phyloP scores from a whole-genome alignment of 768 basidiomycete genomes.

The Boletus sp. region DNA sequence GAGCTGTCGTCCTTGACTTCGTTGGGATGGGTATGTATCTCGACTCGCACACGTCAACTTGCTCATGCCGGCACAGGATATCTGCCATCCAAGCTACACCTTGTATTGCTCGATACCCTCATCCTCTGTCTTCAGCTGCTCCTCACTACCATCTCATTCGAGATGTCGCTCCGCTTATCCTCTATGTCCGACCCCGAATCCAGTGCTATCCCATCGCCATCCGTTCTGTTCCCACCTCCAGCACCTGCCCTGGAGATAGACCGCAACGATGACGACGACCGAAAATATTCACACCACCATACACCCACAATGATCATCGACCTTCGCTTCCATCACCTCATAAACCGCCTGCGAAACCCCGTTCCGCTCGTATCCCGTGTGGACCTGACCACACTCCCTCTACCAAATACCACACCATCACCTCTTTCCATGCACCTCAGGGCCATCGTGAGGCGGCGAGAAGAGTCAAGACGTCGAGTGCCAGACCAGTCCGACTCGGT shows the following conservation, averaged over 20 bases:
- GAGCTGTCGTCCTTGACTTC: constrained; percentile 72
- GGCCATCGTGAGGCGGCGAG: constrained; percentile 51
- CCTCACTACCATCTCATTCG: constrained; percentile 68
- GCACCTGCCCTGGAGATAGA: constrained; percentile 28
- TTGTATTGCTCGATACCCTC: constrained; percentile 64
- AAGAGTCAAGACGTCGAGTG: constrained; percentile 39
- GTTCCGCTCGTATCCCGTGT: constrained; percentile 35
- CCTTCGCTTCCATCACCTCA: constrained; percentile 52
- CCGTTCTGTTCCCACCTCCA: constrained; percentile 21
- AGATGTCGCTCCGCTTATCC: constrained; percentile 44
- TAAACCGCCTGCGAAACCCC: constrained; percentile 58
- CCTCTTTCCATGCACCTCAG: constrained; percentile 48
- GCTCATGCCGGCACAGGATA: constrained; percentile 40
- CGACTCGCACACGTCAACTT: neutral
- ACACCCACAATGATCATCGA: constrained; percentile 57
- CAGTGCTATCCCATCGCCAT: constrained; percentile 27
- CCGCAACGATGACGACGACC: constrained; percentile 11
- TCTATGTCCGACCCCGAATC: constrained; percentile 44
- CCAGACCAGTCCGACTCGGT: constrained; percentile 21
- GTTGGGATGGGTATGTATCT: constrained; percentile 65
- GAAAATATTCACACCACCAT: constrained; percentile 22
- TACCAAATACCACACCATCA: constrained; percentile 60
- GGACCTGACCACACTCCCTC: constrained; percentile 43
- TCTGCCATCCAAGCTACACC: constrained; percentile 61
- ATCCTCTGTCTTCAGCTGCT: constrained; percentile 67